Percentiles rank a stretch among this genome's conserved stretches.
phyloP scores from a whole-genome alignment of 306 rosid species.

The Echinosophora koreensis region DNA sequence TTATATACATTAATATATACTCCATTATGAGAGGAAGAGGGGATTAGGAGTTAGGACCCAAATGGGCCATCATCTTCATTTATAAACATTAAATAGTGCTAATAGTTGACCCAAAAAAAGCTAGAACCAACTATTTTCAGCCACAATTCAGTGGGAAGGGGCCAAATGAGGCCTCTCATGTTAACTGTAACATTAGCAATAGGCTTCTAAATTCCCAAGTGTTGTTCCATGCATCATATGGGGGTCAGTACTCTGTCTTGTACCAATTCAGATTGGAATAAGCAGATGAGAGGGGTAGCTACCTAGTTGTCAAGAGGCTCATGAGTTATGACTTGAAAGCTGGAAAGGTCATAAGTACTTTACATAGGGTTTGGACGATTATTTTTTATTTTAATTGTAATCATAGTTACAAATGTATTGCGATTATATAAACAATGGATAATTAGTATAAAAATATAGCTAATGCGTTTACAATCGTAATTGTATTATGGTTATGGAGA shows the following conservation, averaged over 20 bases:
- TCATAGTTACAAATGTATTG: no score
- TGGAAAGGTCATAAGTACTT: not conserved
- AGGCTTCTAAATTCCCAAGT: not conserved
- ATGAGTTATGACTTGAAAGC: not conserved
- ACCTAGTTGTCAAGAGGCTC: not conserved
- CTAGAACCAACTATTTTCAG: conserved; percentile 35
- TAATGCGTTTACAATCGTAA: no score
- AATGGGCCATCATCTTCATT: conserved; percentile 22
- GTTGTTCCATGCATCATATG: not conserved
- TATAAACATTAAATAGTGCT: conserved; percentile 1
- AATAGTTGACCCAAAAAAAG: not conserved
- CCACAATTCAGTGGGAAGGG: conserved; percentile 17
- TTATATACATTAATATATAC: not conserved
- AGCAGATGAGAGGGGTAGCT: no score
- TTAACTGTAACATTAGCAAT: not conserved
- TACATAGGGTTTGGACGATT: not conserved
- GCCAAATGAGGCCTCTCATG: conserved; percentile 20
- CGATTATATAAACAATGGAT: no score
- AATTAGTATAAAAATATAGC: no score
- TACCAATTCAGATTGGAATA: not conserved
- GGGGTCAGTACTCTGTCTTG: not conserved
- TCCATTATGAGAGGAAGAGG: not conserved
- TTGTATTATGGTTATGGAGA: no score
- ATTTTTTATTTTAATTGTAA: no score
- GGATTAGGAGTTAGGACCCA: conserved; percentile 15